These are phyloP conservation scores for Rhododendron griersonianum DNA, from an alignment of 148 eudicot species.

Conservation along the genomic window DNA sequence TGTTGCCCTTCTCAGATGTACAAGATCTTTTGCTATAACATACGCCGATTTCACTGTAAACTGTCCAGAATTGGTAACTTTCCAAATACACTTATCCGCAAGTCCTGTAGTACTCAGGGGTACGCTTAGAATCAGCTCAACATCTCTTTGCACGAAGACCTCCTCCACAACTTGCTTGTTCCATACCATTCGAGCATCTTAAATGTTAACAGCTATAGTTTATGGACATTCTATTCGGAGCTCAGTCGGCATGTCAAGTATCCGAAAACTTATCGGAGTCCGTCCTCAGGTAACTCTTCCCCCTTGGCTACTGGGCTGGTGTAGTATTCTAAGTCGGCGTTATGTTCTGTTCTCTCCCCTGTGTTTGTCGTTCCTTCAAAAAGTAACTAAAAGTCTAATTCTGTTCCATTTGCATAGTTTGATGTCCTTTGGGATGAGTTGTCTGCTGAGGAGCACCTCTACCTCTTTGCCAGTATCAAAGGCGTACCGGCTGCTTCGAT, in stretches of 20 bases:
- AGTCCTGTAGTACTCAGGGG: too few relatives aligned
- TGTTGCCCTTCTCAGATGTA: too few relatives aligned
- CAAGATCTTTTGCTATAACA: too few relatives aligned
- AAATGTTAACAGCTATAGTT: constrained; percentile 43
- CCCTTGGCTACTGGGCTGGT: not conserved
- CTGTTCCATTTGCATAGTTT: constrained; percentile 38
- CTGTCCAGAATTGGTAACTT: too few relatives aligned
- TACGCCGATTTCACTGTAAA: too few relatives aligned
- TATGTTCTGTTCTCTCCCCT: too few relatives aligned
- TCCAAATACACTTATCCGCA: too few relatives aligned
- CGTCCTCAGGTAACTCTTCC: constrained; percentile 69
- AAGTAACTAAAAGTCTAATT: not conserved
- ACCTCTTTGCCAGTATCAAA: constrained; percentile 76
- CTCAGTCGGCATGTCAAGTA: constrained; percentile 73
- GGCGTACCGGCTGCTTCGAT: constrained; percentile 61
- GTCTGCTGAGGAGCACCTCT: constrained; percentile 76
- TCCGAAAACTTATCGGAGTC: constrained; percentile 69
- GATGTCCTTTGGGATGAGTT: constrained; percentile 84
- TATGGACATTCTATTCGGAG: constrained; percentile 71
- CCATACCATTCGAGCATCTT: not conserved
- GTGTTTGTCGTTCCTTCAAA: too few relatives aligned
- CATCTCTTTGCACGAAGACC: too few relatives aligned
- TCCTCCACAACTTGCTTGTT: too few relatives aligned
- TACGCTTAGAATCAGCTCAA: too few relatives aligned
- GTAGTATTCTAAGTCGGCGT: too few relatives aligned